These are phyloP conservation scores for Alternaria sp. DNA, from an alignment of 2,329 filamentous ascomycete genomes.

Conservation along the genomic window DNA sequence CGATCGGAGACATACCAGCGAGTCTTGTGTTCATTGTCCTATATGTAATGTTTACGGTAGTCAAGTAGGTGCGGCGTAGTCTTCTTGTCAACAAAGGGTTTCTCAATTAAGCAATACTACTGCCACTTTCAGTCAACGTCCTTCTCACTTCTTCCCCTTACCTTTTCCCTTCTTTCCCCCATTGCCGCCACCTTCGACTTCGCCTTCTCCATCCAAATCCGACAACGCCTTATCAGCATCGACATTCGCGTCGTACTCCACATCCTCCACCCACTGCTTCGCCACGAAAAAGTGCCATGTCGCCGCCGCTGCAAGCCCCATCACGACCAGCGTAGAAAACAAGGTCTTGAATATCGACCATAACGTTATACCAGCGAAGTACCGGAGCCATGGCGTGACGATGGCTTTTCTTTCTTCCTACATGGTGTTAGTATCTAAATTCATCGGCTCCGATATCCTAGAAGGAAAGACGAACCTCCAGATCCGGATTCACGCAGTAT, in stretches of 20 bases:
- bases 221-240: constrained; percentile 39
- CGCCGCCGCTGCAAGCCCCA: constrained; percentile 5
- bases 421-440: not conserved
- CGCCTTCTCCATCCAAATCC: constrained; percentile 19
- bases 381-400: constrained; percentile 52
- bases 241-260: constrained; percentile 39
- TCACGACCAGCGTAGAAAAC: not conserved
- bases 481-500: constrained; percentile 56
- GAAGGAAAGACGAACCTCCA: constrained; percentile 38
- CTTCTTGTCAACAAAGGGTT: accelerated
- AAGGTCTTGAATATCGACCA: constrained; percentile 24
- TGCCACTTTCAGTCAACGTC: not conserved
- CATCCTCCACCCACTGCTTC: constrained; percentile 30
- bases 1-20: not conserved
- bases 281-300: constrained; percentile 29
- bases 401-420: constrained; percentile 48
- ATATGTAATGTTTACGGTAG: not conserved
- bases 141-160: constrained; percentile 9
- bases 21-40: not conserved
- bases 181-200: not conserved
- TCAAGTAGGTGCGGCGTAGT: not conserved
- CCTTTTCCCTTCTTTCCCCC: constrained; percentile 7
- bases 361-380: constrained; percentile 33
- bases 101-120: too few relatives aligned
- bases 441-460: not conserved